Evolutionary conservation across 2,329 filamentous ascomycete species (phyloP).

Genomic region (Stylonectria norvegica): DNA sequence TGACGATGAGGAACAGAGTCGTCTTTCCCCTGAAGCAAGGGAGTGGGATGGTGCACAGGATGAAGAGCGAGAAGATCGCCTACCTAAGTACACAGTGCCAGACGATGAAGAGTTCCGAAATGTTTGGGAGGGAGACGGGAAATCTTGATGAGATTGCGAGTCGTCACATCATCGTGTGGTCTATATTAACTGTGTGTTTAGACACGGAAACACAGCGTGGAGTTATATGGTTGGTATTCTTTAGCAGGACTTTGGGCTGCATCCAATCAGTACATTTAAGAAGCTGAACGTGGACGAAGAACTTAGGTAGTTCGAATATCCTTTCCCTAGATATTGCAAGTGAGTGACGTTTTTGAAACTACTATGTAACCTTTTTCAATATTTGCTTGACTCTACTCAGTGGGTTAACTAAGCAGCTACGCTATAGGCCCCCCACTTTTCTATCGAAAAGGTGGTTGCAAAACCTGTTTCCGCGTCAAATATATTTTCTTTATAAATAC

Average conservation of each 20-base stretch:
- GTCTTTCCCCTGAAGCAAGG: constrained; percentile 18
- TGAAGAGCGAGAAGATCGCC: constrained; percentile 10
- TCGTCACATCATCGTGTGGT: constrained; percentile 14
- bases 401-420: too few relatives aligned
- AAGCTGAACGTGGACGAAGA: too few relatives aligned
- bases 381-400: too few relatives aligned
- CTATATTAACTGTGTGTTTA: constrained; percentile 6
- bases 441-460: too few relatives aligned
- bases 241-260: too few relatives aligned
- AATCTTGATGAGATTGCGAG: constrained; percentile 18
- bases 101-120: constrained; percentile 45
- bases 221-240: constrained; percentile 23
- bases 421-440: too few relatives aligned
- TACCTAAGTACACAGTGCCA: constrained; percentile 29
- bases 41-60: constrained; percentile 7
- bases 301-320: too few relatives aligned
- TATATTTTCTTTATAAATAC: too few relatives aligned
- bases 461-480: too few relatives aligned
- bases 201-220: constrained; percentile 24
- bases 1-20: constrained; percentile 20
- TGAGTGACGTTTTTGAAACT: too few relatives aligned
- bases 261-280: neutral
- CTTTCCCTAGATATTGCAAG: too few relatives aligned
- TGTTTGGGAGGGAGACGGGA: constrained; percentile 38
- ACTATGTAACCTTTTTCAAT: too few relatives aligned